Conservation (phyloP, 2,329 filamentous ascomycete genomes). For the Magnaporthiopsis rhizophila region DNA sequence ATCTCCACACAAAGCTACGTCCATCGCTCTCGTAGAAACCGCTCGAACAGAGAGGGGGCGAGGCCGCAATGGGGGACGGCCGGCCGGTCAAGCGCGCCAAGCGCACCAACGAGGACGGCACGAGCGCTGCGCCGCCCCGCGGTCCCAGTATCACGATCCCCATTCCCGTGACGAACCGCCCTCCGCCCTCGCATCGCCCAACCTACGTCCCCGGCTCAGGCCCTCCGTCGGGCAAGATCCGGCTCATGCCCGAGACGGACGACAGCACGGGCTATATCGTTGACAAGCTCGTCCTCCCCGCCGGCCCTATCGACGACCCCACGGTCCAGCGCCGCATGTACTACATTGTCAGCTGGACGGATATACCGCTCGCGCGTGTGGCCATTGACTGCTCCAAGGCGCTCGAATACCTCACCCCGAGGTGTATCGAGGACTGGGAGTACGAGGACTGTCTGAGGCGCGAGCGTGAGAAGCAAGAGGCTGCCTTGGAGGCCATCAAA, state of each 20-base stretch:
- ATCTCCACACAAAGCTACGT: no score
- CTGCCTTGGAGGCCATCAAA: slow-evolving; percentile 17
- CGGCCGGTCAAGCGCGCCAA: slow-evolving; percentile 1
- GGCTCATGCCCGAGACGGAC: slow-evolving; percentile 38
- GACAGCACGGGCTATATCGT: slow-evolving; percentile 51
- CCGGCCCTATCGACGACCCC: slow-evolving; percentile 20
- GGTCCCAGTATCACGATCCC: slow-evolving; percentile 21
- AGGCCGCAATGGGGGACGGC: not conserved
- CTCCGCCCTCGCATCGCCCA: slow-evolving; percentile 14
- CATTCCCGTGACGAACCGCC: slow-evolving; percentile 14
- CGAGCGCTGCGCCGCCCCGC: not conserved
- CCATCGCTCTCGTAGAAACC: no score
- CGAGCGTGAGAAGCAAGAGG: slow-evolving; percentile 27
- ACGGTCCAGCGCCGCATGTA: slow-evolving; percentile 33
- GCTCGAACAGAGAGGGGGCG: no score
- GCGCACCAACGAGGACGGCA: not conserved
- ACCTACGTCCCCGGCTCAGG: slow-evolving; percentile 38
- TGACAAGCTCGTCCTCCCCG: slow-evolving; percentile 38
- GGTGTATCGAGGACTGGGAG: slow-evolving; percentile 50
- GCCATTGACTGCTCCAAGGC: slow-evolving; percentile 38
- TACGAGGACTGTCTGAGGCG: slow-evolving; percentile 33
- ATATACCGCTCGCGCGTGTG: slow-evolving; percentile 40
- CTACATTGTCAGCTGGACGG: slow-evolving; percentile 48
- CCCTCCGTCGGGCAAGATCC: slow-evolving; percentile 33
- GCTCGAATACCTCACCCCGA: slow-evolving; percentile 51